Base-by-base conservation (phyloP, 2,329 filamentous ascomycete species). In the Metarhizium guizhouense region DNA sequence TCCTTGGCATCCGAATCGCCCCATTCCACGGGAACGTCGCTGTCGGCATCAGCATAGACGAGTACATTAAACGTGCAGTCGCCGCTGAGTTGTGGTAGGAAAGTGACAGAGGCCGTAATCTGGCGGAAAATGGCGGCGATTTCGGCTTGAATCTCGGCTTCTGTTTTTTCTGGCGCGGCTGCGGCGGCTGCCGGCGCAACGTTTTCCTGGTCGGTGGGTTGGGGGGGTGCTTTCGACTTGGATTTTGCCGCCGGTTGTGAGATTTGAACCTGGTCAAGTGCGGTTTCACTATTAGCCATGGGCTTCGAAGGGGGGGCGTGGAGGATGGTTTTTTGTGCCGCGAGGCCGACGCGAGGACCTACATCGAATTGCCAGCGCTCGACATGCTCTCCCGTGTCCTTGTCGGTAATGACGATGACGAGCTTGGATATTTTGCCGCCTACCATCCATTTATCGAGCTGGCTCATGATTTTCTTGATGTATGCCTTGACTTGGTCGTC, bases 311-410 rank as follows among this genome's bases (percentile, higher is more conserved):
- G 32, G 32, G 7, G 32, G 32, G 1, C 7, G 32, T 34, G 32
- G 1, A 34, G 10, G 10, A 11, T 11, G 10, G 10, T 0, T 34
- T 11, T 34, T 11, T 34, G 32, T 34, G 32, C 32, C 32, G 32
- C 32, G 29, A 29, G 16, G 36, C 51, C 30, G 51, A 38, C 18
- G 11, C 14, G 45, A 18, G 8, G 57, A 62, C 72, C 59, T 71
- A 95, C 93, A 70, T 96, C 92, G 67, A 99, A 99, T 70, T 99
- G 93, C 94, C 94, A 99, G 61, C 94, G 81, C 76, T 99, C 94
- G 48, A 99, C 85, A 71, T 96, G 88, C 69, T 96, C 92, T 60
- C 93, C 94, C 0, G 92, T 96, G 72, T 99, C 94, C 73, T 96
- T 97, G 76, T 88, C 89, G 36, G 93, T 96, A 63, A 99, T 92